Percentiles rank a stretch among this genome's conserved stretches.
phyloP scores from a whole-genome alignment of 805 yeast species.

The Ogataea methanolica region DNA sequence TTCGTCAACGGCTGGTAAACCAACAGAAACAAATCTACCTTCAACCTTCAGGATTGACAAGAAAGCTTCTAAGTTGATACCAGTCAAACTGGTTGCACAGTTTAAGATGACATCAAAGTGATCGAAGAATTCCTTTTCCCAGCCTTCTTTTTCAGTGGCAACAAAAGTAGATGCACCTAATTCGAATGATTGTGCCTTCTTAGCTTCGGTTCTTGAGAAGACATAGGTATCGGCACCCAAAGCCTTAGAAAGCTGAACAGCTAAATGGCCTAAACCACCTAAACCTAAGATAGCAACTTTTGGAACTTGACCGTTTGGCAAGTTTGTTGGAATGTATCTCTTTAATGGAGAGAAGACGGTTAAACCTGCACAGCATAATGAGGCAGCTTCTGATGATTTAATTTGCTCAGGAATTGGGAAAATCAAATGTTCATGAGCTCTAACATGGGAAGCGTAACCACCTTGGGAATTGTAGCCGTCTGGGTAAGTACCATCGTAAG shows the following conservation, averaged over 20 bases:
- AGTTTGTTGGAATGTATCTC: conserved; percentile 31
- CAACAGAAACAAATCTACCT: conserved; percentile 43
- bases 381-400: conserved; percentile 39
- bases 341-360: conserved; percentile 46
- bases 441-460: conserved; percentile 45
- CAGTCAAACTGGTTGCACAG: conserved; percentile 39
- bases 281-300: conserved; percentile 40
- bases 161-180: conserved; percentile 40
- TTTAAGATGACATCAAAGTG: conserved; percentile 38
- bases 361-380: conserved; percentile 49
- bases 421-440: conserved; percentile 41
- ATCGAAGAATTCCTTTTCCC: conserved; percentile 32
- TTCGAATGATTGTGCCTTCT: conserved; percentile 34
- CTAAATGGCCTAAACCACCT: conserved; percentile 46
- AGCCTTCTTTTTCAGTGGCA: conserved; percentile 42
- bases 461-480: conserved; percentile 35
- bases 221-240: conserved; percentile 42
- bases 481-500: conserved; percentile 36
- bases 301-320: conserved; percentile 28
- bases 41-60: conserved; percentile 31
- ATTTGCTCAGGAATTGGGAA: conserved; percentile 43
- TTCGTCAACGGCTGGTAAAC: conserved; percentile 40
- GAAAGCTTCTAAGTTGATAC: conserved; percentile 32
- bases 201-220: conserved; percentile 37
- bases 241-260: conserved; percentile 40